Conservation (phyloP, 2,329 filamentous ascomycete species). For the Hypocreales sp. region DNA sequence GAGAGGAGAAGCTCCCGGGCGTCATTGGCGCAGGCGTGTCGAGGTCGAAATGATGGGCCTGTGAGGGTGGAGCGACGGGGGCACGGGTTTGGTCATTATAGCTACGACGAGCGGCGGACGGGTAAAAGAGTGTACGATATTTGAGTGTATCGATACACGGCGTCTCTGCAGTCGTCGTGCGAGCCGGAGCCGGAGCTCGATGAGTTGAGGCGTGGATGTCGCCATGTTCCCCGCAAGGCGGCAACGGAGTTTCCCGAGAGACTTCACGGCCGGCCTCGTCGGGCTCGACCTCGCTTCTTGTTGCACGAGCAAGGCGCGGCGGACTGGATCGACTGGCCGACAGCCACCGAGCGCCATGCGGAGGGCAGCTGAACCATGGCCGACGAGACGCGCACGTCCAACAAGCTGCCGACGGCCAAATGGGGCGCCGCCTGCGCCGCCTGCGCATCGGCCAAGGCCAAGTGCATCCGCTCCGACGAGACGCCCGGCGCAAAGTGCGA, state of each 20-base stretch:
- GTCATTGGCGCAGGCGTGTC: conserved; percentile 94
- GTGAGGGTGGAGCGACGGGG: not conserved
- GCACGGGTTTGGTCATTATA: not conserved
- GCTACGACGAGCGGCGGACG: no score
- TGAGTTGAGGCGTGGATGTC: no score
- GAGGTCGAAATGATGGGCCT: conserved; percentile 39
- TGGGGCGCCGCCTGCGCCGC: conserved; percentile 34
- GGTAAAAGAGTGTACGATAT: no score
- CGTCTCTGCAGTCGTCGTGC: no score
- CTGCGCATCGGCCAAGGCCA: conserved; percentile 33
- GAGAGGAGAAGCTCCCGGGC: conserved; percentile 74
- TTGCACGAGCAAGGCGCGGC: no score
- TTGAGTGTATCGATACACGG: no score
- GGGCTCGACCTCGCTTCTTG: conserved; percentile 1
- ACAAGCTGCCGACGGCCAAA: conserved; percentile 21
- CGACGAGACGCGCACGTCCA: conserved; percentile 5
- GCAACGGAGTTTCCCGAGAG: conserved; percentile 7
- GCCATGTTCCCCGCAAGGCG: no score
- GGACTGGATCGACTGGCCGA: no score
- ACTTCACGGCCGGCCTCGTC: conserved; percentile 4
- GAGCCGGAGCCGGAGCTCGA: no score
- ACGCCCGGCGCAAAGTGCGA: conserved; percentile 26
- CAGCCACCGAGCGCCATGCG: no score
- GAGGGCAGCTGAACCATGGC: not conserved
- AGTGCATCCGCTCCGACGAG: conserved; percentile 28